Evolutionary conservation across 768 basidiomycete species (phyloP).

Genomic region (Fomitopsis pulvina): DNA sequence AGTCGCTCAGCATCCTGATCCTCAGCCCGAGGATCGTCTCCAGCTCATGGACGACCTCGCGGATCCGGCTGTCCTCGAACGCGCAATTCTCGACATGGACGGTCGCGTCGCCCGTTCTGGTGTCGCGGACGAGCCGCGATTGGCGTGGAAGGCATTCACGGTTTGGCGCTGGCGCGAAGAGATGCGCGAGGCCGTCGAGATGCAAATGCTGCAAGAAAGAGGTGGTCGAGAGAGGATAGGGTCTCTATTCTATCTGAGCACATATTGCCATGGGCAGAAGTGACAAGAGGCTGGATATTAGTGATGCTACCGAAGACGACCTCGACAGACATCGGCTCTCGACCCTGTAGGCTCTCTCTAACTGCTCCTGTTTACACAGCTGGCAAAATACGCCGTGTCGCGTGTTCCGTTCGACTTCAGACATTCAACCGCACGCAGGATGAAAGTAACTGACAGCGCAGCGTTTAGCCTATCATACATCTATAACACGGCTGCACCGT

Average conservation of each 20-base stretch:
- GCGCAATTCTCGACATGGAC: conserved; percentile 43
- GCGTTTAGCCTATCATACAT: no score
- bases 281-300: no score
- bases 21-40: conserved; percentile 17
- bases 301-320: no score
- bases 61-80: conserved; percentile 43
- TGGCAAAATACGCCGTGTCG: no score
- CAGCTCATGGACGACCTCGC: conserved; percentile 17
- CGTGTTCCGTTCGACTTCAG: no score
- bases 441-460: no score
- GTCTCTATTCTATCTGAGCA: conserved; percentile 43
- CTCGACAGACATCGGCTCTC: no score
- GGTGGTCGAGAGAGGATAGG: conserved; percentile 41
- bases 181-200: conserved; percentile 9
- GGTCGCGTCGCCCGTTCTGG: conserved; percentile 39
- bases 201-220: conserved; percentile 19
- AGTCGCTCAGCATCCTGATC: conserved; percentile 21
- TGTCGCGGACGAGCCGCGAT: conserved; percentile 14
- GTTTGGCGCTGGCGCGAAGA: conserved; percentile 46
- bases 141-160: conserved; percentile 50
- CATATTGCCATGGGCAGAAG: conserved; percentile 3
- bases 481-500: no score
- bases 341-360: no score
- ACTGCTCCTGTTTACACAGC: no score
- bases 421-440: no score